Percentiles rank a stretch among this genome's conserved stretches.
These are phyloP conservation scores for Smallanthus sonchifolius DNA, from an alignment of 129 eudicot species.

Conservation along the genomic window DNA sequence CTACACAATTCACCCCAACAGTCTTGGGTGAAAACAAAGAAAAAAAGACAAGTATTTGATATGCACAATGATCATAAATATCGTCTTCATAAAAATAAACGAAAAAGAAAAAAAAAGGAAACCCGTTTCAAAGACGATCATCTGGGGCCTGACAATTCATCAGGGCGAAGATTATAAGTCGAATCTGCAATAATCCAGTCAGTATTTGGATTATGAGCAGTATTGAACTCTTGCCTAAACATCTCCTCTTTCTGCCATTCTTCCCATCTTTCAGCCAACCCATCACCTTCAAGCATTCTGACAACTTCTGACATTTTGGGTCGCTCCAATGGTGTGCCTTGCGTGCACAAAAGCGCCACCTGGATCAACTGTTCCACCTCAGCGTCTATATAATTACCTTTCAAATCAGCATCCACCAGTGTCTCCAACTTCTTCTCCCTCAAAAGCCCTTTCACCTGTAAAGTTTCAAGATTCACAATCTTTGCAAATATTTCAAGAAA, in stretches of 20 bases:
- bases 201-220: conserved; percentile 41
- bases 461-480: not conserved
- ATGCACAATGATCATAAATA: conserved; percentile 33
- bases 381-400: conserved; percentile 64
- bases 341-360: conserved; percentile 89
- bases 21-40: conserved; percentile 7
- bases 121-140: conserved; percentile 21
- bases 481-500: not conserved
- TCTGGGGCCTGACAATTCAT: conserved; percentile 79
- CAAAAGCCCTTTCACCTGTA: conserved; percentile 84
- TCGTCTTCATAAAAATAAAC: not conserved
- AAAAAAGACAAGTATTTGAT: conserved; percentile 11
- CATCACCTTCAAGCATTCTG: conserved; percentile 94
- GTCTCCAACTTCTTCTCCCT: conserved; percentile 83
- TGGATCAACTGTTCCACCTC: conserved; percentile 86
- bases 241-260: conserved; percentile 93
- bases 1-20: conserved; percentile 30
- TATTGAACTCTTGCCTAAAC: conserved; percentile 62
- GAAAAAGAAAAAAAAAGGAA: not conserved
- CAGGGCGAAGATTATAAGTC: conserved; percentile 67
- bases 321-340: conserved; percentile 64
- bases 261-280: conserved; percentile 90
- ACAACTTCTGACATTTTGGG: conserved; percentile 97
- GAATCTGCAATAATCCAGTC: conserved; percentile 81
- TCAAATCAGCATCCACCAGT: conserved; percentile 65